Base-by-base conservation (phyloP, 192 early-diverging fungal species). In the Umbelopsis vinacea region DNA sequence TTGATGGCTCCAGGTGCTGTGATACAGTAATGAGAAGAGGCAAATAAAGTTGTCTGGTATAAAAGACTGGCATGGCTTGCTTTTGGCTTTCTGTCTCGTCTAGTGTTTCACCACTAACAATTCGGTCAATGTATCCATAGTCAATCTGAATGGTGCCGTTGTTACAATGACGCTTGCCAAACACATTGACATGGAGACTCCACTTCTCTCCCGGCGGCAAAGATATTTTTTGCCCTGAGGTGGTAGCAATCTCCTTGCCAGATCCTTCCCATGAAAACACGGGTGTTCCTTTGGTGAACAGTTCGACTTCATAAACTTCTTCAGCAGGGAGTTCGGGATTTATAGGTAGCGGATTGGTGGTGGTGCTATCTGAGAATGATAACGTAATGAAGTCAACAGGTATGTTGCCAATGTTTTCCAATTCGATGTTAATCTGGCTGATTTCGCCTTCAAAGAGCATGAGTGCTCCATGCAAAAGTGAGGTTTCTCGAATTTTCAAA, bases 391-490 rank as follows among this genome's bases (percentile, higher is more conserved):
- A 91, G 72, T 93, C 88, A 33, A 95, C 86, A 23, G 86, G 81
- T 45, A 84, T 85, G n/a, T 76, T 80, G 14, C 92, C 90, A 78
- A 94, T 91, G 73, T 95, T 95, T 70, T 91, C 89, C 17, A 95
- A 50, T 38, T 80, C 86, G 24, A 95, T 74, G 2, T 79, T 78
- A 52, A 94, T 86, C 0, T 73, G 72, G 3, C 90, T 85, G 55
- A 90, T 78, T 79, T 95, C 93, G 37, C 93, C 93, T 67, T 95
- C 93, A 71, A 90, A 95, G 11, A 95, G 69, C 91, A 94, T 95
- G 17, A 93, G 72, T 8, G 92, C 91, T 52, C 87, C 84, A 69
- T 90, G 86, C 73, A 80, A 76, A n/a, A 79, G 76, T 26, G 79
- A 90, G 22, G 81, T 89, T 19, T 69, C 83, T 67, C 75, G 89